Conservation (phyloP, 805 yeast genomes). For the Candida tibetensis region DNA sequence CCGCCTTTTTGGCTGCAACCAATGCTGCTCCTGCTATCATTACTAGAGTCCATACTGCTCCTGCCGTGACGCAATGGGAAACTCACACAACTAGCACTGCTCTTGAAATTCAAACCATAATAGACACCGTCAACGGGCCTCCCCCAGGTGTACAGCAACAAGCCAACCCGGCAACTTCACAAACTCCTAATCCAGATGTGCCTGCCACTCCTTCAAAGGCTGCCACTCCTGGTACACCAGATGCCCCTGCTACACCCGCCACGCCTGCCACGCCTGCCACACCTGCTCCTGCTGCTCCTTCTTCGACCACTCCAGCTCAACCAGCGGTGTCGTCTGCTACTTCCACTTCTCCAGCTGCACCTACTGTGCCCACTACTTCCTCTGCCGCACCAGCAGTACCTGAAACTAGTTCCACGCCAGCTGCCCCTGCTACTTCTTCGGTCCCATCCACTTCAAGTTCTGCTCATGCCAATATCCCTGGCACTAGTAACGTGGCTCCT, state of each 20-base stretch:
- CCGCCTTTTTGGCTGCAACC: not conserved
- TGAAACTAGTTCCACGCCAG: conserved; percentile 8
- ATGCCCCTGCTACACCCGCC: conserved; percentile 5
- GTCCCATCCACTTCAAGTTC: conserved; percentile 11
- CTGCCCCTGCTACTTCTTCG: conserved; percentile 8
- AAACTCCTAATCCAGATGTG: not conserved
- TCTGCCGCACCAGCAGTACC: conserved; percentile 6
- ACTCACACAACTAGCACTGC: conserved; percentile 20
- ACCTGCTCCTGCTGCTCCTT: not conserved
- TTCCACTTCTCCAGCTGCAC: conserved; percentile 8
- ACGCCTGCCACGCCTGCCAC: not conserved
- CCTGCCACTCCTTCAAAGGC: conserved; percentile 9
- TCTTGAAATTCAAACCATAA: conserved; percentile 8
- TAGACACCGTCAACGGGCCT: conserved; percentile 16
- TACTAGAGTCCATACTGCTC: conserved; percentile 24
- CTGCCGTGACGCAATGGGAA: conserved; percentile 23
- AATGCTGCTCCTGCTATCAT: conserved; percentile 5
- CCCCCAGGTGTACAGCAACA: conserved; percentile 16
- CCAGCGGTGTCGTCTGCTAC: conserved; percentile 9
- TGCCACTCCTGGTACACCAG: conserved; percentile 10
- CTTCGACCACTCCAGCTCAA: not conserved
- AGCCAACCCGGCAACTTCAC: not conserved
- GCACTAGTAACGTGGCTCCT: conserved; percentile 8
- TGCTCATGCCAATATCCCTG: conserved; percentile 5
- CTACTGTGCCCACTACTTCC: conserved; percentile 1